Conservation (phyloP, 2,329 filamentous ascomycete species). For the Orbilia blumenaviensis region DNA sequence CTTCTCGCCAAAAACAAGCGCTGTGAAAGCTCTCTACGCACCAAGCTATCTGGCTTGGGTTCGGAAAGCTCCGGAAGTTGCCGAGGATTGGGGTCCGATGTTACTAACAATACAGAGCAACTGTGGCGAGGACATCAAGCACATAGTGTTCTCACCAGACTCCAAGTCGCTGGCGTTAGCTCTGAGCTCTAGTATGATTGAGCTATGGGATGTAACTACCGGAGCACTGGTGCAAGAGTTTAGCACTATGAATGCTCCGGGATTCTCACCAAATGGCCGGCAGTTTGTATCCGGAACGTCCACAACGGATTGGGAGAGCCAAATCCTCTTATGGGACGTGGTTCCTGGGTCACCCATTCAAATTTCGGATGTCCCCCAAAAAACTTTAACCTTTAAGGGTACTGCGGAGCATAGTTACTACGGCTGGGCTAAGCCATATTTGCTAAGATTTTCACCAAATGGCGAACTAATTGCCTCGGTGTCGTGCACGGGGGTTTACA, state of each 20-base stretch:
- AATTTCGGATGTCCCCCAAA: too few relatives aligned
- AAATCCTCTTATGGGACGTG: not conserved
- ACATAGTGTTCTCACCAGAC: not conserved
- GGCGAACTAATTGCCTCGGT: too few relatives aligned
- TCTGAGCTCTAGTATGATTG: not conserved
- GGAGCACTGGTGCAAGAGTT: not conserved
- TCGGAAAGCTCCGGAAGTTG: not conserved
- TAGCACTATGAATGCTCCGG: not conserved
- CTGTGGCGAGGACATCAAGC: not conserved
- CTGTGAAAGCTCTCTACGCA: conserved; percentile 1
- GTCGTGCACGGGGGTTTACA: too few relatives aligned
- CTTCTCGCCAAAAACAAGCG: conserved; percentile 9
- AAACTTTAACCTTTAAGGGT: too few relatives aligned
- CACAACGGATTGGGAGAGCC: too few relatives aligned
- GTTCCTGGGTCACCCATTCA: not conserved
- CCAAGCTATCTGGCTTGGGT: not conserved
- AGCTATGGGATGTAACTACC: not conserved
- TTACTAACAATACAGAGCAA: not conserved
- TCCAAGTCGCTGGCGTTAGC: not conserved
- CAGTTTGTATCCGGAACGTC: not conserved
- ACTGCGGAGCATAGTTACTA: too few relatives aligned
- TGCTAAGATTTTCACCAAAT: too few relatives aligned
- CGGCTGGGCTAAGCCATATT: too few relatives aligned
- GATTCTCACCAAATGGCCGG: too few relatives aligned
- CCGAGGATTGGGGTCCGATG: not conserved